Evolutionary conservation across 306 rosid species (phyloP), one percentile per base, ranked within the genome.

Genomic region (Rosa lucieae): DNA sequence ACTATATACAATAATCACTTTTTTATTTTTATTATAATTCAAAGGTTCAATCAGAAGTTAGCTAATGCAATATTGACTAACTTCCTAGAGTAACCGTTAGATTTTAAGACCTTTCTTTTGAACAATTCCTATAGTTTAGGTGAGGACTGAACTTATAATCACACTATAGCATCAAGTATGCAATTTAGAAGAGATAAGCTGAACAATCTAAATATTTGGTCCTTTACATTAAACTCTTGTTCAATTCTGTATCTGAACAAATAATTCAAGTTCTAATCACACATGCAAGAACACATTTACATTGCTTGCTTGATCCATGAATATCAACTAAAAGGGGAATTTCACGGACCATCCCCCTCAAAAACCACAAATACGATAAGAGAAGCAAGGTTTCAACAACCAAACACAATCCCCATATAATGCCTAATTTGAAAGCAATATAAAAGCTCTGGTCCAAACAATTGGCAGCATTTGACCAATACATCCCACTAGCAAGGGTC

Each of bases 331-430:
- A 56, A 26, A 10, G 26, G 39, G 67, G 15, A 10, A 61, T 23
- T 4, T 63, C 20, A 13, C 69, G 32, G 32, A 63, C 43, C 20
- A 63, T 63, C 43, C 18, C 67, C 39, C 5, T 23, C 40, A 59
- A 26, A 56, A 56, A 53, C 23, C 63, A 61, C 35, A 26, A 26
- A 62, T 3, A 3, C 8, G 17, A 26, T 26, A 29, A 62, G 40
- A 62, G 20, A 62, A 62, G 1, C 14, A 62, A 12, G 17, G 7
- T 61, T 23, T 26, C 67, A 37, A 67, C 46, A 14, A 35, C 14
- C 48, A 67, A 67, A 35, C 35, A 65, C 72, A 67, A 39, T 67
- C 48, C 72, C 49, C 72, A 67, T 20, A 10, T 10, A 42, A 67
- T 67, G 51, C 43, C 15, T n/a, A 42, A 67, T 40, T 67, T 40